Evolutionary conservation across 2,329 filamentous ascomycete genomes (phyloP).

Genomic region (Talaromyces piceae): DNA sequence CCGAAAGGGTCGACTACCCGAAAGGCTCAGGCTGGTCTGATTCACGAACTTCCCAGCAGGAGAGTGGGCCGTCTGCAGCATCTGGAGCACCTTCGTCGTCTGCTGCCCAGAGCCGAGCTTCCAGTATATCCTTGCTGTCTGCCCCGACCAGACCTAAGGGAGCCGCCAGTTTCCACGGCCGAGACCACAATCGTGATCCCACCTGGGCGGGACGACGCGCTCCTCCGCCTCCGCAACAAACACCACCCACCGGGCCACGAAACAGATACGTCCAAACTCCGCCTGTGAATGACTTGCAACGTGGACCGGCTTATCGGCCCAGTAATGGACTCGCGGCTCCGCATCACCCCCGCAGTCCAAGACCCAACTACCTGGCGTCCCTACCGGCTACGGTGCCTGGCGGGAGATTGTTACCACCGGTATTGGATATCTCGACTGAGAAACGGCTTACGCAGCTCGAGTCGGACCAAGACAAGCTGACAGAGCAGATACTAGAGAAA

Average conservation of each 20-base stretch:
- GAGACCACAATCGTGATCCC: conserved; percentile 20
- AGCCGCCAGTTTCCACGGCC: conserved; percentile 21
- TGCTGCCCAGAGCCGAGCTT: conserved; percentile 30
- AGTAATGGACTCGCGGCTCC: conserved; percentile 16
- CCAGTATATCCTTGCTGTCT: conserved; percentile 34
- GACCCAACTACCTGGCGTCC: conserved; percentile 33
- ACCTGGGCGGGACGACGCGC: conserved; percentile 30
- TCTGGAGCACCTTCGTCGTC: conserved; percentile 30
- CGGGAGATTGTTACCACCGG: conserved; percentile 33
- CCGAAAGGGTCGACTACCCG: background rate
- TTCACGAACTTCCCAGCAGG: background rate
- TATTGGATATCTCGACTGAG: conserved; percentile 32
- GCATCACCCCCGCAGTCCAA: conserved; percentile 25
- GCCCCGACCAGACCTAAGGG: conserved; percentile 44
- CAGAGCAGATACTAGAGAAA: conserved; percentile 38
- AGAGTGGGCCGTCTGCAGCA: conserved; percentile 14
- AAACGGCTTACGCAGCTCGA: conserved; percentile 41
- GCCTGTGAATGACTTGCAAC: conserved; percentile 24
- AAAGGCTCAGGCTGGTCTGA: background rate
- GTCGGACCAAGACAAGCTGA: conserved; percentile 37
- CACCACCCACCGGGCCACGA: conserved; percentile 32
- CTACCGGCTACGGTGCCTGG: conserved; percentile 35
- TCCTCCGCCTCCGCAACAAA: conserved; percentile 21
- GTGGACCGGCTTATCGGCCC: conserved; percentile 27
- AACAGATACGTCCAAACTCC: conserved; percentile 22